Conservation (phyloP, 2,329 filamentous ascomycete species). For the Aspergillus ochraceoroseus region DNA sequence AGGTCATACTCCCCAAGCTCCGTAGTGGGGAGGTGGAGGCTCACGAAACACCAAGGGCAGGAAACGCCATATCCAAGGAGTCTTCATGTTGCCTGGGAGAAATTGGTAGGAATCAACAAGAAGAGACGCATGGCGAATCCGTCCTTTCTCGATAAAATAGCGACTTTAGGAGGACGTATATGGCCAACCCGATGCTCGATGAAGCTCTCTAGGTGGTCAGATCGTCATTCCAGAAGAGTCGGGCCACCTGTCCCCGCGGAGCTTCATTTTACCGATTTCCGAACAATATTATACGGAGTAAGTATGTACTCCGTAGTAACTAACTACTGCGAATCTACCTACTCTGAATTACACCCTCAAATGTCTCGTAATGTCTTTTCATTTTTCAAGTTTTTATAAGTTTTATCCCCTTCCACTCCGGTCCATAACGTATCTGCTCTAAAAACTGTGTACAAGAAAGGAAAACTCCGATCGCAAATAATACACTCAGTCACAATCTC, state of each 20-base stretch:
- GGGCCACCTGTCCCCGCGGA: slow-evolving; percentile 40
- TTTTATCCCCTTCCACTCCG: slow-evolving; percentile 13
- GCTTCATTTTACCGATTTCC: slow-evolving; percentile 34
- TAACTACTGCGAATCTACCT: too few relatives aligned
- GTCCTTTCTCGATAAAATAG: slow-evolving; percentile 2
- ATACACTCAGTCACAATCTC: slow-evolving; percentile 25
- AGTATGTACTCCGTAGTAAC: not conserved
- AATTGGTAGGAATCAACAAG: slow-evolving; percentile 18
- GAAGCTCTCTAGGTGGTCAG: not conserved
- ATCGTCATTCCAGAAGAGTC: slow-evolving; percentile 13
- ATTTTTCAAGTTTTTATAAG: slow-evolving; percentile 18
- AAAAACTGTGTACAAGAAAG: slow-evolving; percentile 33
- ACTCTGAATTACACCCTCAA: too few relatives aligned
- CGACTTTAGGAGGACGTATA: too few relatives aligned
- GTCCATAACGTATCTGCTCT: slow-evolving; percentile 16
- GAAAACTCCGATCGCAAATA: slow-evolving; percentile 21
- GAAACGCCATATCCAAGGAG: slow-evolving; percentile 29
- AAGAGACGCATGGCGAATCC: slow-evolving; percentile 36
- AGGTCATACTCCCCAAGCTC: slow-evolving; percentile 8
- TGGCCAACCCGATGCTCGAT: too few relatives aligned
- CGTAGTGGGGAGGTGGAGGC: slow-evolving; percentile 14
- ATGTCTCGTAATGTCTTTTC: slow-evolving; percentile 12
- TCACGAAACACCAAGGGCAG: slow-evolving; percentile 36
- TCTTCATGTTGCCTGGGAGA: slow-evolving; percentile 35
- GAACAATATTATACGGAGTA: not conserved